Conservation (phyloP, 495 filamentous ascomycete genomes). For the Xylaria scruposa region DNA sequence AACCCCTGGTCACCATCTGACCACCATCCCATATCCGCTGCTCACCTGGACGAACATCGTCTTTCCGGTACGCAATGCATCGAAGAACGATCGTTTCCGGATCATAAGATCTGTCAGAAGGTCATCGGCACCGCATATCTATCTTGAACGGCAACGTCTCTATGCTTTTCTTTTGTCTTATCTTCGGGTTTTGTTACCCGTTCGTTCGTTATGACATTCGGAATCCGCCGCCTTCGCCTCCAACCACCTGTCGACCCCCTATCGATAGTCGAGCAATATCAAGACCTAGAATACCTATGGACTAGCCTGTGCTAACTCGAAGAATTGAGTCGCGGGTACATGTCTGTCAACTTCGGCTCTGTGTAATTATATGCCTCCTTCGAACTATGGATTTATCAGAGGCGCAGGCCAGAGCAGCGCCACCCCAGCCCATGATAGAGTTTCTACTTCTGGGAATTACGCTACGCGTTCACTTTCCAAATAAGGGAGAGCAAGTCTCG, state of each 20-base stretch:
- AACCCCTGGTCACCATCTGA: conserved; percentile 18
- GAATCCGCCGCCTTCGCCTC: not conserved
- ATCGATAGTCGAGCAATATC: not conserved
- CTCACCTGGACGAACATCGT: conserved; percentile 17
- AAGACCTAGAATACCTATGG: not conserved
- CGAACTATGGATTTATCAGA: conserved; percentile 8
- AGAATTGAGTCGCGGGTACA: not conserved
- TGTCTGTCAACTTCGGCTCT: not conserved
- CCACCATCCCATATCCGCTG: conserved; percentile 17
- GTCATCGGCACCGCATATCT: conserved; percentile 17
- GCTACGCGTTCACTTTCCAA: not conserved
- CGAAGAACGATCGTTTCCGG: not conserved
- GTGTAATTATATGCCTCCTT: not conserved
- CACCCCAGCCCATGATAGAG: not conserved
- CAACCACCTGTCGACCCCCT: not conserved
- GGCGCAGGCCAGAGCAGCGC: conserved; percentile 2
- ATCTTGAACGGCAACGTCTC: not conserved
- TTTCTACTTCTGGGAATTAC: not conserved
- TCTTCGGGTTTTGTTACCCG: not conserved
- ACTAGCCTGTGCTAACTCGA: not conserved
- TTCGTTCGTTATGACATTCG: not conserved
- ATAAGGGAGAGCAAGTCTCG: not conserved
- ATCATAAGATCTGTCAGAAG: conserved; percentile 25
- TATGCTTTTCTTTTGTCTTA: not conserved
- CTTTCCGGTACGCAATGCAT: conserved; percentile 14